Evolutionary conservation across 2,329 filamentous ascomycete species (phyloP), one percentile per base, ranked within the genome.

Genomic region (Periconia sp.): DNA sequence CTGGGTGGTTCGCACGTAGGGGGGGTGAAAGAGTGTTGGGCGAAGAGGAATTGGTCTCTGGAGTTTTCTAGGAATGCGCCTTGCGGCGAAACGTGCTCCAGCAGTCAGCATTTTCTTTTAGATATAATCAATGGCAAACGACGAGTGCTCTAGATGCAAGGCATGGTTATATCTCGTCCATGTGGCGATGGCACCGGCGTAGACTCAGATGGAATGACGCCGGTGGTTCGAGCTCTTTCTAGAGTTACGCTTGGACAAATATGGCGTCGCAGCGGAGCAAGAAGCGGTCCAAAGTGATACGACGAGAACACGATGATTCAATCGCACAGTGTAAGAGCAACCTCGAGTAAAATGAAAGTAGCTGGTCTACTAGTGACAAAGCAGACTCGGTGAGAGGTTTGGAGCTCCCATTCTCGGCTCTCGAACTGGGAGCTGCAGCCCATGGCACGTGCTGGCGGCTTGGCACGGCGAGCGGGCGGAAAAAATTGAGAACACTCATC

Each of bases 41-140:
- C 23, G 60, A 19, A 45, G 29, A 13, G 48, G 40, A 13, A 51
- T 50, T 22, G 43, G 45, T 43, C 50, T 55, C 47, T 49, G 33
- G 19, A 41, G 42, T 17, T 54, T 44, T 36, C 42, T 50, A 15
- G 62, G 43, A 36, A 70, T 54, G 52, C 65, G 69, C 62, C 65
- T 66, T 41, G 59, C 55, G 47, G 65, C 63, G 36, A 66, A 41
- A 43, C 64, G 61, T 34, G 63, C 56, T 68, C 60, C 67, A 40
- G 52, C 60, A 12, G 62, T 61, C 37, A 72, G 61, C 70, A 73
- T 72, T 23, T 32, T 59, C 47, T 38, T 39, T 22, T 43, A 18
- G 32, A 36, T 18, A 22, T 35, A 12, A 24, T 32, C 36, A 29
- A 37, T 44, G 35, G 31, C 34, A 42, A 40, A 34, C 39, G 40